These are phyloP conservation scores for Coffea canephora DNA, from an alignment of 257 asterid species.

Conservation along the genomic window DNA sequence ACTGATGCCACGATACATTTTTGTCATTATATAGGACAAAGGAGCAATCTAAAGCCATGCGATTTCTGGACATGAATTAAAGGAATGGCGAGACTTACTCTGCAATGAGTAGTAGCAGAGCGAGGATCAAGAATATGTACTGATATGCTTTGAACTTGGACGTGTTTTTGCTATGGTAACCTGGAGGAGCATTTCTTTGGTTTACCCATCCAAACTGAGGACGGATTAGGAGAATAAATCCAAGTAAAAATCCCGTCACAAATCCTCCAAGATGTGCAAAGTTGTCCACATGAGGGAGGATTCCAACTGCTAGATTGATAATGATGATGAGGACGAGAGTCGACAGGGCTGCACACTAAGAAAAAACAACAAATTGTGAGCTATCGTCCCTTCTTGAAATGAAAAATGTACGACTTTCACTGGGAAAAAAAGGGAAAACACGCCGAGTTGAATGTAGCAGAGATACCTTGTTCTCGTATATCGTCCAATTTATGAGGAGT, in stretches of 20 bases:
- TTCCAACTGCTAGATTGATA: slow-evolving; percentile 79
- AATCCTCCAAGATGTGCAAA: slow-evolving; percentile 97
- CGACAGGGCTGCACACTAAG: slow-evolving; percentile 58
- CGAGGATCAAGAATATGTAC: slow-evolving; percentile 36
- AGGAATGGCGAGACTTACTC: slow-evolving; percentile 39
- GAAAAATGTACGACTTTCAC: too few species aligned
- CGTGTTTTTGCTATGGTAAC: slow-evolving; percentile 29
- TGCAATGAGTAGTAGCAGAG: slow-evolving; percentile 35
- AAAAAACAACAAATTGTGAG: background rate
- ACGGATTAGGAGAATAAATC: slow-evolving; percentile 70
- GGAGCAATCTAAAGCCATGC: background rate
- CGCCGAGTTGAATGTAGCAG: background rate
- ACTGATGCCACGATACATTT: background rate
- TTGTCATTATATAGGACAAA: background rate
- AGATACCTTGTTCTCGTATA: slow-evolving; percentile 74
- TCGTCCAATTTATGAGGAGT: slow-evolving; percentile 74
- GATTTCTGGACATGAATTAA: background rate
- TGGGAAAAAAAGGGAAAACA: too few species aligned
- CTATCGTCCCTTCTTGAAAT: background rate
- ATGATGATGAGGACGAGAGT: slow-evolving; percentile 63
- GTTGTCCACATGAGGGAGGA: slow-evolving; percentile 95
- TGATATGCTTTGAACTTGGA: slow-evolving; percentile 79
- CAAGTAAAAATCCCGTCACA: slow-evolving; percentile 67
- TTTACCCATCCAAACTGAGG: slow-evolving; percentile 79
- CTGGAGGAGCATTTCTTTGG: slow-evolving; percentile 37